Evolutionary conservation across 495 filamentous ascomycete species (phyloP), one percentile per base, ranked within the genome.

Genomic region (Trichoderma virens): DNA sequence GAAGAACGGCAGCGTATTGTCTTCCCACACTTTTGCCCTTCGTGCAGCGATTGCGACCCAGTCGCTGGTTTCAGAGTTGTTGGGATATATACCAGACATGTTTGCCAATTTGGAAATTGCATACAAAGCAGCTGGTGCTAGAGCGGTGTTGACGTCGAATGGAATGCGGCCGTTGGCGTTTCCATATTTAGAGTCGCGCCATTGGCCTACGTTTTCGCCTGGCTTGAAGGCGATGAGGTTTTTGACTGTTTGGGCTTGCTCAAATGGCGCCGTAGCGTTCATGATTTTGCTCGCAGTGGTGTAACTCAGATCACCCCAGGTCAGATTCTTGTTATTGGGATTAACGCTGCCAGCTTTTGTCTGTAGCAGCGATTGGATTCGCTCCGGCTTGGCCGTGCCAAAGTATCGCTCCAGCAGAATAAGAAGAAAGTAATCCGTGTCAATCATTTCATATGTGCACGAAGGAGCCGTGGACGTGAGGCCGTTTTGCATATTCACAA

Each of bases 381-480:
- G 72, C 1, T 69, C 68, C 0, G 70, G 64, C n/a, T n/a, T n/a
- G 16, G 79, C 80, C 31, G 81, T 69, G 20, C 85, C 63, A 60
- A 89, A 83, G 70, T 88, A 88, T 59, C 79, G 76, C 56, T 83
- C 74, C 75, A 89, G 78, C 31, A 85, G 66, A 18, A 86, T 70
- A 3, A 80, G 80, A 2, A 88, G 75, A 64, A 78, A 87, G 66
- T 82, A 87, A 66, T 89, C 84, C n/a, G 85, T 80, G 65, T 89
- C 86, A 38, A 88, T 72, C 86, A 88, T 89, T 60, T 79, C 80
- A 66, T 89, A 88, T 62, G 83, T 80, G 70, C 79, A 89, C 11
- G 68, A 69, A 16, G 85, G 82, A 11, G 76, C 80, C n/a, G 75
- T 82, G 59, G 80, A 83, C 3, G 71, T 75, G 7, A 84, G 73